phyloP scores from a whole-genome alignment of 2,329 filamentous ascomycete genomes.

The Xylaria sp. region DNA sequence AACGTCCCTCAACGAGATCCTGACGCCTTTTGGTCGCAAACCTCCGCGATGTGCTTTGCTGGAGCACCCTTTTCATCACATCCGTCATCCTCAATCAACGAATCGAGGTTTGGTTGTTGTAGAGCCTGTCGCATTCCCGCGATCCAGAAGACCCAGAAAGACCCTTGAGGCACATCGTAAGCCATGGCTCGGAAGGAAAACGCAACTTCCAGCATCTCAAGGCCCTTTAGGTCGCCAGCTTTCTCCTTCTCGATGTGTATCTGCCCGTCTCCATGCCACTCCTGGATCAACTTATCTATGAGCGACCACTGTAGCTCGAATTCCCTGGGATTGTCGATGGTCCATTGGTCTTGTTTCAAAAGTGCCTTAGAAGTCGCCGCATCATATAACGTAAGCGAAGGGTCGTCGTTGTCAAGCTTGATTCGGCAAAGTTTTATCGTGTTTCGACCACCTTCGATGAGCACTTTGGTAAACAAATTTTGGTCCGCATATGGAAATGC shows the following conservation, averaged over 20 bases:
- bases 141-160: constrained; percentile 19
- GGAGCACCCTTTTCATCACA: too few relatives aligned
- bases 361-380: background rate
- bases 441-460: constrained; percentile 1
- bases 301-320: constrained; percentile 3
- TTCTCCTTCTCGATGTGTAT: background rate
- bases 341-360: constrained; percentile 4
- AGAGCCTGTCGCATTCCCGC: constrained; percentile 15
- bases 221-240: background rate
- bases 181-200: background rate
- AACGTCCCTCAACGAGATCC: background rate
- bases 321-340: background rate
- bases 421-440: background rate
- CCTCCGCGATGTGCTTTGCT: background rate
- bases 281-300: background rate
- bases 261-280: background rate
- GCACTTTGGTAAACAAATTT: background rate
- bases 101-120: background rate
- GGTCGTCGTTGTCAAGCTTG: accelerated
- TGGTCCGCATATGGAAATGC: constrained; percentile 7
- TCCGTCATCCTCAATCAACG: background rate
- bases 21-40: background rate
- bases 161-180: background rate
- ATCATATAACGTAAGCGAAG: background rate
- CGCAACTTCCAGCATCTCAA: background rate